Conservation (phyloP, 2,329 filamentous ascomycete genomes). For the Aschersonia sp. region DNA sequence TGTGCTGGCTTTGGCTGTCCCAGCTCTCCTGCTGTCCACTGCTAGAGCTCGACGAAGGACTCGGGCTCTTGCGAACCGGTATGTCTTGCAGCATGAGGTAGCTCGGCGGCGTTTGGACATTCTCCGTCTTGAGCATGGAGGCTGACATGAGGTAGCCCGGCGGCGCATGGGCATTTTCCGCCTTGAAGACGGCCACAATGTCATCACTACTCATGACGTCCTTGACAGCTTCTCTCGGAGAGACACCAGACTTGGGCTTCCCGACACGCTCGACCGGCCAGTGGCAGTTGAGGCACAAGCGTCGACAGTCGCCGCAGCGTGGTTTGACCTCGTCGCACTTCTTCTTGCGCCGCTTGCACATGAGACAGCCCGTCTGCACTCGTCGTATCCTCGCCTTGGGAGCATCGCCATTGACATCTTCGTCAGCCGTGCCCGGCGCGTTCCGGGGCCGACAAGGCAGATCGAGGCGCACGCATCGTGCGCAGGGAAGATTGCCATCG, state of each 20-base stretch:
- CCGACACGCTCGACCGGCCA: conserved; percentile 13
- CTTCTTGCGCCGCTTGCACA: conserved; percentile 31
- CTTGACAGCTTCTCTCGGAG: conserved; percentile 3
- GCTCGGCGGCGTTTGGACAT: background rate
- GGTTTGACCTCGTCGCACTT: conserved; percentile 32
- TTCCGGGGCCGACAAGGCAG: conserved; percentile 16
- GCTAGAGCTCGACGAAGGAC: conserved; percentile 8
- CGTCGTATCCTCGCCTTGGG: conserved; percentile 19
- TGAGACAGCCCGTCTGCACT: conserved; percentile 25
- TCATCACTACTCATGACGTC: background rate
- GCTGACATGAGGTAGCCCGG: background rate
- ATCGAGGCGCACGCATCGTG: conserved; percentile 17
- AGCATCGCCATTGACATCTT: conserved; percentile 6
- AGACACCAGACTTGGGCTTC: conserved; percentile 6
- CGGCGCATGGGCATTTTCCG: too few relatives aligned
- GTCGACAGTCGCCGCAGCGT: conserved; percentile 22
- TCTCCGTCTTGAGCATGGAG: background rate
- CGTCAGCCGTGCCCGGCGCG: conserved; percentile 4
- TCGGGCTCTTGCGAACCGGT: conserved; percentile 9
- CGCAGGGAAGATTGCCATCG: conserved; percentile 17
- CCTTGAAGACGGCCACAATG: background rate
- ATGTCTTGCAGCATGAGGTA: conserved; percentile 6
- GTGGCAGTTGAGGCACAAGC: conserved; percentile 17
- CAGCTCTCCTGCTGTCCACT: conserved; percentile 6
- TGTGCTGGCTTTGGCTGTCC: conserved; percentile 6